Evolutionary conservation across 1,139 yeast genomes (phyloP), one percentile per base, ranked within the genome.

Genomic region (Yamadazyma dushanensis): DNA sequence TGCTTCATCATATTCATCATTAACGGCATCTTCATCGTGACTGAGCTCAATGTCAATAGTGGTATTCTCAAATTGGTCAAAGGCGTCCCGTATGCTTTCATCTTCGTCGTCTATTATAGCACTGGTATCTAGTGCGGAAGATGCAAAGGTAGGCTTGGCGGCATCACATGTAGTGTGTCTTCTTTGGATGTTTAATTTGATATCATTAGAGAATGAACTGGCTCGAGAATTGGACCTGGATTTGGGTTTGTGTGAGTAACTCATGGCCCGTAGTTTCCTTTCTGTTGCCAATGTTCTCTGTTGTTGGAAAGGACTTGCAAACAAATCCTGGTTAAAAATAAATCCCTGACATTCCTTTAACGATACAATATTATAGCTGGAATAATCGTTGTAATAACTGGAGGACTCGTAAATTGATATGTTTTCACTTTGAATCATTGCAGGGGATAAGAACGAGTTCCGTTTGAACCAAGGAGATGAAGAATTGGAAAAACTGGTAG

Each of bases 331-430:
- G 56, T 83, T 83, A 73, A 86, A 83, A 14, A 77, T 61, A 50
- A 83, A 83, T 5, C 92, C 92, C 53, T 83, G 90, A 32, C 81
- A 70, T 51, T 82, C 87, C 34, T 71, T 72, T 24, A 83, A 61
- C 23, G 78, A 72, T 31, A 73, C 66, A 11, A 70, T 64, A 38
- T 60, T 66, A 43, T 63, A 65, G 31, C 59, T 56, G 5, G 63
- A 46, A 16, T 59, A 40, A 15, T 61, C 65, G 11, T 57, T 50
- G 36, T 55, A 56, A 44, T 59, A 63, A 34, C 56, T 59, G 41
- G 58, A 63, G 25, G 56, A 58, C 46, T 80, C 83, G 45, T 81
- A 81, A 5, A 80, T 75, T 21, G 78, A 69, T 43, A 75, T 76
- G 38, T 72, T 70, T 48, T 83, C 90, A 51, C 71, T 66, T 32